Conservation (phyloP, 768 basidiomycete genomes). For the Macrolepiota dolichaula region DNA sequence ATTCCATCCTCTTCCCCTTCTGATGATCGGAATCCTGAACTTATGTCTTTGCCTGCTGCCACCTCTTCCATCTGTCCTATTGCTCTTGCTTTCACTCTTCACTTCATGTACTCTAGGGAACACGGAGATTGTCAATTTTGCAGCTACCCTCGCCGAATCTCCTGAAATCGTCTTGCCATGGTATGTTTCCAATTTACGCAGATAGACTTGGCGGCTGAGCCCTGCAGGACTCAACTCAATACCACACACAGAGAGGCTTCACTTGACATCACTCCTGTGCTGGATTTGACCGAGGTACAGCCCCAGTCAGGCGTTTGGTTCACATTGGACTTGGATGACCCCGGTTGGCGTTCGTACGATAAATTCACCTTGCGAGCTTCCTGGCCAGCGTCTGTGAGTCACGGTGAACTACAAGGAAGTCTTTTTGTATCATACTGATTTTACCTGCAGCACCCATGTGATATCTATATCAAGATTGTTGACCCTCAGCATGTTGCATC, state of each 20-base stretch:
- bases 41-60: background rate
- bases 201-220: background rate
- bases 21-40: no score
- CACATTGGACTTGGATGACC: constrained; percentile 38
- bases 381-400: constrained; percentile 54
- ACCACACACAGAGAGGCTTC: constrained; percentile 28
- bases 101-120: constrained; percentile 37
- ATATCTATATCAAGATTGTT: constrained; percentile 23
- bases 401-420: background rate
- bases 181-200: constrained; percentile 18
- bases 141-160: constrained; percentile 23
- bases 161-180: constrained; percentile 21
- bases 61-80: background rate
- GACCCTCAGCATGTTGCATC: constrained; percentile 26
- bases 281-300: constrained; percentile 16
- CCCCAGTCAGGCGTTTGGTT: constrained; percentile 47
- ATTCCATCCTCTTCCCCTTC: no score
- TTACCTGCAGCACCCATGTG: constrained; percentile 24
- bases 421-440: background rate
- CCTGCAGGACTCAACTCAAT: constrained; percentile 37
- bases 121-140: constrained; percentile 66
- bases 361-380: constrained; percentile 52
- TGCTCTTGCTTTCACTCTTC: background rate
- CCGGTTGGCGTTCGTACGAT: constrained; percentile 34
- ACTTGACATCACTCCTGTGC: constrained; percentile 25